Evolutionary conservation across 805 yeast species (phyloP).

Genomic region (Sugiyamaella qingdaonensis): DNA sequence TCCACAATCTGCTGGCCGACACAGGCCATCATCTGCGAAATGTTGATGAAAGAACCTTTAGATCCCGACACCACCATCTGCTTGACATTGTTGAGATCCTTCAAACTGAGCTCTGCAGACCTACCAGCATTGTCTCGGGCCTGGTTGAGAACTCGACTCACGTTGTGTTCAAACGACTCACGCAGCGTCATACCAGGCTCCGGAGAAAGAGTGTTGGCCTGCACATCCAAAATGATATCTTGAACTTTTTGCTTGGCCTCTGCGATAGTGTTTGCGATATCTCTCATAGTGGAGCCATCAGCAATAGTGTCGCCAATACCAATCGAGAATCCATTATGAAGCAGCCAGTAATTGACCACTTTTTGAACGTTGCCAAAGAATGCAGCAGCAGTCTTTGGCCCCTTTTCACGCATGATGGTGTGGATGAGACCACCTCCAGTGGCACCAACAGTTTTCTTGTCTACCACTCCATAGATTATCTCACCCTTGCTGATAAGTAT

Average conservation of each 20-base stretch:
- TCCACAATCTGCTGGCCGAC: slow-evolving; percentile 99
- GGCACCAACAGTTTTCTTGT: slow-evolving; percentile 97
- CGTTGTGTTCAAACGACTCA: slow-evolving; percentile 97
- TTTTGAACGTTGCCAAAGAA: slow-evolving; percentile 90
- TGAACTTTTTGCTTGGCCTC: slow-evolving; percentile 93
- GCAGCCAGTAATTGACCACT: slow-evolving; percentile 92
- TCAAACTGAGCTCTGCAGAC: slow-evolving; percentile 93
- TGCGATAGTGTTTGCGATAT: slow-evolving; percentile 87
- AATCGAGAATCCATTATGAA: slow-evolving; percentile 95
- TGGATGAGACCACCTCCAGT: slow-evolving; percentile 98
- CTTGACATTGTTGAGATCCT: slow-evolving; percentile 90
- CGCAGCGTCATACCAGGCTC: slow-evolving; percentile 99
- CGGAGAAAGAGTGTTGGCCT: slow-evolving; percentile 78
- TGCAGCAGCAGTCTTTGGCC: slow-evolving; percentile 83
- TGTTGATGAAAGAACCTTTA: slow-evolving; percentile 97
- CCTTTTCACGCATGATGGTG: slow-evolving; percentile 96
- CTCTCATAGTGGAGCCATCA: slow-evolving; percentile 91
- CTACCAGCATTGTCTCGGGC: slow-evolving; percentile 99
- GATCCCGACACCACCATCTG: slow-evolving; percentile 99
- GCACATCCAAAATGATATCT: slow-evolving; percentile 89
- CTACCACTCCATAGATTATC: slow-evolving; percentile 95
- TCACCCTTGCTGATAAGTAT: slow-evolving; percentile 95
- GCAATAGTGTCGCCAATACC: slow-evolving; percentile 99
- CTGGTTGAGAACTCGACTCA: slow-evolving; percentile 88
- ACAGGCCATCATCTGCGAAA: slow-evolving; percentile 99